phyloP scores from a whole-genome alignment of 1,284 basidiomycete genomes.

The Ganoderma sp. region DNA sequence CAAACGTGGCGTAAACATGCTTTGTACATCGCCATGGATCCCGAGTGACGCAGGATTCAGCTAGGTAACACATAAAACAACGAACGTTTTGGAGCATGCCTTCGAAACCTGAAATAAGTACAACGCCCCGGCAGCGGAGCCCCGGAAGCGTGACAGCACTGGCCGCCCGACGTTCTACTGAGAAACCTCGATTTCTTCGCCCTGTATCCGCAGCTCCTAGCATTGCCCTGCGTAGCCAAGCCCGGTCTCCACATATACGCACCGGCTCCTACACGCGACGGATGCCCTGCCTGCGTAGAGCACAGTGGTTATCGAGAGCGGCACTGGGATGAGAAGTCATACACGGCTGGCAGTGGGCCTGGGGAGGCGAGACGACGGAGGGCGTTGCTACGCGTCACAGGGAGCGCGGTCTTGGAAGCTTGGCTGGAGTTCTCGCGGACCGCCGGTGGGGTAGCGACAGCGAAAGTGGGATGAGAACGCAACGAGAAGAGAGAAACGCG shows the following conservation, averaged over 20 bases:
- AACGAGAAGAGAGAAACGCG: background rate
- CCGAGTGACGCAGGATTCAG: background rate
- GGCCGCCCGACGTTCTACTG: background rate
- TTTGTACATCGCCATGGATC: background rate
- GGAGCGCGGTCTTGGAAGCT: too few relatives aligned
- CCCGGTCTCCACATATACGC: background rate
- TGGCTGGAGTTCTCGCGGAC: background rate
- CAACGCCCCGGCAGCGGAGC: background rate
- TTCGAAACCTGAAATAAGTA: background rate
- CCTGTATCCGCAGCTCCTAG: background rate
- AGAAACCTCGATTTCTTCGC: background rate
- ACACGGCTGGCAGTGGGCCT: background rate
- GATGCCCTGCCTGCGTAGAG: background rate
- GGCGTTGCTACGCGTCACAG: background rate
- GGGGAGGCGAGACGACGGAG: background rate
- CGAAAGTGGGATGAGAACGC: slow-evolving; percentile 5
- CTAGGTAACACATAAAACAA: background rate
- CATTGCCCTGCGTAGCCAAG: too few relatives aligned
- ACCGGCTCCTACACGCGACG: background rate
- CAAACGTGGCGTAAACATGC: background rate
- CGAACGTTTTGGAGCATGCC: too few relatives aligned
- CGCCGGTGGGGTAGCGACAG: slow-evolving; percentile 4
- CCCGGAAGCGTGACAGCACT: background rate
- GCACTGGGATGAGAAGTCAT: background rate
- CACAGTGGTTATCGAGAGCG: background rate